Evolutionary conservation across 176 grass and related monocot genomes (phyloP), one percentile per base, ranked within the genome.

Genomic region (Otatea glauca): DNA sequence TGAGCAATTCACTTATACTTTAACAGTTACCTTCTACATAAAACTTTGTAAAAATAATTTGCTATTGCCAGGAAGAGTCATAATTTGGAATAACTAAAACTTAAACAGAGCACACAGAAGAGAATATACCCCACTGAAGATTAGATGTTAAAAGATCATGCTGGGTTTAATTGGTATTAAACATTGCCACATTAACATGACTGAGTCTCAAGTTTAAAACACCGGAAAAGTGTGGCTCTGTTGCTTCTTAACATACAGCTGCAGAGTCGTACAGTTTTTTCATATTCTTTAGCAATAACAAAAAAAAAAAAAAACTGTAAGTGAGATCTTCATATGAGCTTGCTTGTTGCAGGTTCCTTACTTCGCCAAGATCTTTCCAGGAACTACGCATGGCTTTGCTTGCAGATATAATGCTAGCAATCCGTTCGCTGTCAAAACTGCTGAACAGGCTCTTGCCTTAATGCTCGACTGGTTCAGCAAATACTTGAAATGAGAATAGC

Each of bases 381-480:
- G 48, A 27, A 45, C 47, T 65, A 2, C 1, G 0, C 86, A 79
- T 78, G 81, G 86, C 9, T 88, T 88, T 48, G 81, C 81, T 12
- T 72, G 74, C 67, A 55, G 81, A 79, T 88, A 79, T 18, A 65
- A 88, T 20, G 23, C 48, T 7, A 58, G 11, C n/a, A 3, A 84
- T 18, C 74, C 74, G 1, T 88, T 88, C 3, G 81, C 74, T 2
- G 75, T 88, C 25, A 66, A 79, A 72, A 79, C 35, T 1, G 87
- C 38, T 2, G 37, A 79, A 23, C 3, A 79, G 27, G 81, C 75
- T 5, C 38, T 79, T 11, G 66, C 18, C 34, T 20, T 65, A 0
- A 83, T 84, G 87, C 49, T 88, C 20, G 59, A 55, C 68, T 88
- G 81, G 86, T 88, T 88, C 38, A 0, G 55, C 44, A 88, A 58